Base-by-base conservation (phyloP, 176 grass and related monocot species). In the Chrysopogon serrulatus region DNA sequence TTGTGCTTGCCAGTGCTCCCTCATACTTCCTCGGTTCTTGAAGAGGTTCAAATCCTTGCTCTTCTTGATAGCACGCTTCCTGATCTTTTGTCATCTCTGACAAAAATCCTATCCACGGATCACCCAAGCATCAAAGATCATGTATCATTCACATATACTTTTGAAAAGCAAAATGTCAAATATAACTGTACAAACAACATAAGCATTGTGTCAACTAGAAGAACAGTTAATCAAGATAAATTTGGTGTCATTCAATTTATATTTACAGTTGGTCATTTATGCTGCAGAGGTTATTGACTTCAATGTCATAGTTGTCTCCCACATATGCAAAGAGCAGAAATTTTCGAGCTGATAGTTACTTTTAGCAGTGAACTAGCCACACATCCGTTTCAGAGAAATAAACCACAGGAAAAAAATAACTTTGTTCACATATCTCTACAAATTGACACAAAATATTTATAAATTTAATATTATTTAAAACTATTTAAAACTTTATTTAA, bases 1-100 rank as follows among this genome's bases (percentile, higher is more conserved):
- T 98, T 93, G 77, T 95, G 86, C 65, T 86, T 91, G 91, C 88
- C 64, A 79, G 92, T 93, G 66, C 92, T 86, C 90, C 93, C 74
- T 82, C 74, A 23, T 98, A 98, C 81, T 87, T 93, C 40, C 68
- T 83, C 32, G 93, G 82, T 77, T 84, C n/a, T 66, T 93, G 73
- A 44, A 95, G 82, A 60, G 93, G 93, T 77, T 98, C 93, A 8
- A 87, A 49, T 61, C 95, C 79, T 63, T 31, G 87, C 93, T 65
- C 91, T 91, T 60, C 21, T 45, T 6, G 85, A 90, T 16, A 93
- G 78, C 42, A 40, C 14, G 18, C 65, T 92, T 17, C 74, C 87
- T 4, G 74, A 84, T 80, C 56, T n/a, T 87, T 91, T 6, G 0
- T 63, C 10, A 54, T 42, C 12, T 86, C 85, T 0, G 37, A 57